phyloP scores from a whole-genome alignment of 2,329 filamentous ascomycete species.

The Calycina herbarum region DNA sequence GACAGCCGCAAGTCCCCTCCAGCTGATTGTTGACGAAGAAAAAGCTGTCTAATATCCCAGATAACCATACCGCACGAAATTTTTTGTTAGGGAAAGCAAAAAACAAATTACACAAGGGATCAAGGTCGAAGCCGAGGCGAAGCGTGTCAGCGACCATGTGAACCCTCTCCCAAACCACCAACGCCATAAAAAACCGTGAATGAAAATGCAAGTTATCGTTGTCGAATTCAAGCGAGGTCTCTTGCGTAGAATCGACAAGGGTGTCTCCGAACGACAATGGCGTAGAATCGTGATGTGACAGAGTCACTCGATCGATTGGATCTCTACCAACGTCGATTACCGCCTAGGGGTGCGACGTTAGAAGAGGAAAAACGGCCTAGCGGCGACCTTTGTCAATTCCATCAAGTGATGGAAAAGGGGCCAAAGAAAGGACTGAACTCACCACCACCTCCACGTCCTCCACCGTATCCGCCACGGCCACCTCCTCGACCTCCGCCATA shows the following conservation, averaged over 20 bases:
- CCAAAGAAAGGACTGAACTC: constrained; percentile 27
- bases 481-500: constrained; percentile 40
- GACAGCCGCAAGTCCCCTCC: constrained; percentile 15
- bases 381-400: constrained; percentile 40
- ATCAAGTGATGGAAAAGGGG: constrained; percentile 38
- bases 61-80: constrained; percentile 25
- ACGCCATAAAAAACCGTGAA: constrained; percentile 37
- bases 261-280: constrained; percentile 1
- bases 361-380: constrained; percentile 54
- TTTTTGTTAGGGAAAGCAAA: constrained; percentile 27
- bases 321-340: constrained; percentile 56
- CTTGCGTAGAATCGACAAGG: constrained; percentile 15
- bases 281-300: constrained; percentile 11
- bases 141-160: constrained; percentile 29
- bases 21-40: constrained; percentile 7
- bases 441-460: constrained; percentile 54
- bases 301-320: constrained; percentile 24
- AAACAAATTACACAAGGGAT: constrained; percentile 29
- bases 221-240: constrained; percentile 10
- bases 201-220: constrained; percentile 28
- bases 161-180: constrained; percentile 28
- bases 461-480: constrained; percentile 68
- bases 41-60: constrained; percentile 18
- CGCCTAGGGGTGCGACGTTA: constrained; percentile 58
- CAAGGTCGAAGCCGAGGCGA: constrained; percentile 21